Evolutionary conservation across 331 rosid genomes (phyloP).

Genomic region (Quercus lobata): DNA sequence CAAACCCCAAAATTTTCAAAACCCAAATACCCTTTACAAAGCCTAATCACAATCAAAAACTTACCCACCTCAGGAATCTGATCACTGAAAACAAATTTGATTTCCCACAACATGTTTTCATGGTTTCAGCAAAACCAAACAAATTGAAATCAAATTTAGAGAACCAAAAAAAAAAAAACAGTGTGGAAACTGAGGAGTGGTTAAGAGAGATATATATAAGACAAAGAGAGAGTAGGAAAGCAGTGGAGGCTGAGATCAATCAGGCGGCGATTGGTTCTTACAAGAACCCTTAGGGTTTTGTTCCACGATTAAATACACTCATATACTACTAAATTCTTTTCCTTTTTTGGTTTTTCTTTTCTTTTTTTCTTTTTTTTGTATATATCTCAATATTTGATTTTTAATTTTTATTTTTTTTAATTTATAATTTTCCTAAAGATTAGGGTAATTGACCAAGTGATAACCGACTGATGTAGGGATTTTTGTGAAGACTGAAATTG

Average conservation of each 20-base stretch:
- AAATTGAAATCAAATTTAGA: no score
- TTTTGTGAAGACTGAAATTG: not conserved
- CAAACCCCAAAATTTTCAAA: constrained; percentile 16
- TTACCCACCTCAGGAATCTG: not conserved
- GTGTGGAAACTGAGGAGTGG: not conserved
- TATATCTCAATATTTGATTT: constrained; percentile 24
- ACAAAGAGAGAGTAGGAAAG: constrained; percentile 3
- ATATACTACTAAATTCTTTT: constrained; percentile 7
- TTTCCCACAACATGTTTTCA: not conserved
- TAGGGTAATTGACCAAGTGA: constrained; percentile 60
- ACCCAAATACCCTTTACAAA: not conserved
- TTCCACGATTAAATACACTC: constrained; percentile 54
- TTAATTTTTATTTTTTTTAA: not conserved
- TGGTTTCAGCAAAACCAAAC: not conserved
- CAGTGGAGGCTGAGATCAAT: constrained; percentile 34
- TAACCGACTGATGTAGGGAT: constrained; percentile 30
- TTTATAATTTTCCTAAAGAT: constrained; percentile 17
- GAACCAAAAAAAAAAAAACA: not conserved
- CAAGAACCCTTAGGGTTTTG: constrained; percentile 98
- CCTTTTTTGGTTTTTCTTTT: not conserved
- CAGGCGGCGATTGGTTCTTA: constrained; percentile 81
- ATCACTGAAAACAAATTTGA: no score
- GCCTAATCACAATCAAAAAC: no score
- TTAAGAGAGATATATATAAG: constrained; percentile 9
- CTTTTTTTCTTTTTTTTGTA: not conserved